Conservation (phyloP, 495 filamentous ascomycete species). For the Podospora australis region DNA sequence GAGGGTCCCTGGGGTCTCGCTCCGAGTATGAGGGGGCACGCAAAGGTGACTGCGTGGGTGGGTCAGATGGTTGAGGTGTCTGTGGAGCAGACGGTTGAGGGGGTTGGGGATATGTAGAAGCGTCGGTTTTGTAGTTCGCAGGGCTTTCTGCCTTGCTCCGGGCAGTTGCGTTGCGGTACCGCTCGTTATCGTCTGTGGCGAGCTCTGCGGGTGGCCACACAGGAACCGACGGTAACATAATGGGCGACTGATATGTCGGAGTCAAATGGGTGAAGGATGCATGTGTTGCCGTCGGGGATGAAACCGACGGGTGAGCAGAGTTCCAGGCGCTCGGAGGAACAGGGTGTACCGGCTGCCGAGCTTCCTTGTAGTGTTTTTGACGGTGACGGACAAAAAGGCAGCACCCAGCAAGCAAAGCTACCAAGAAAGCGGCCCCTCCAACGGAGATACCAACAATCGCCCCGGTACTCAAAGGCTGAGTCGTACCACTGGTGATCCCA, state of each 20-base stretch:
- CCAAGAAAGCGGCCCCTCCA: constrained; percentile 1
- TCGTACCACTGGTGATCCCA: neutral
- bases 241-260: neutral
- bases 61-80: neutral
- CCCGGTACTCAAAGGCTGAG: neutral
- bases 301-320: neutral
- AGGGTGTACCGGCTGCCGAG: neutral
- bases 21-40: neutral
- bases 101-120: neutral
- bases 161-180: neutral
- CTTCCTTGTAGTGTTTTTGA: constrained; percentile 9
- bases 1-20: neutral
- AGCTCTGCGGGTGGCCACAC: neutral
- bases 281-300: neutral
- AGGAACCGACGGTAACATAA: neutral
- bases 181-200: neutral
- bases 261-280: neutral
- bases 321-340: neutral
- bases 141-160: neutral
- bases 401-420: constrained; percentile 2
- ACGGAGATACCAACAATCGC: constrained; percentile 16
- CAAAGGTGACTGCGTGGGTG: neutral
- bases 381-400: constrained; percentile 10
- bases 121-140: neutral
- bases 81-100: neutral